Evolutionary conservation across 257 asterid species (phyloP).

Genomic region (Fraxinus americana): DNA sequence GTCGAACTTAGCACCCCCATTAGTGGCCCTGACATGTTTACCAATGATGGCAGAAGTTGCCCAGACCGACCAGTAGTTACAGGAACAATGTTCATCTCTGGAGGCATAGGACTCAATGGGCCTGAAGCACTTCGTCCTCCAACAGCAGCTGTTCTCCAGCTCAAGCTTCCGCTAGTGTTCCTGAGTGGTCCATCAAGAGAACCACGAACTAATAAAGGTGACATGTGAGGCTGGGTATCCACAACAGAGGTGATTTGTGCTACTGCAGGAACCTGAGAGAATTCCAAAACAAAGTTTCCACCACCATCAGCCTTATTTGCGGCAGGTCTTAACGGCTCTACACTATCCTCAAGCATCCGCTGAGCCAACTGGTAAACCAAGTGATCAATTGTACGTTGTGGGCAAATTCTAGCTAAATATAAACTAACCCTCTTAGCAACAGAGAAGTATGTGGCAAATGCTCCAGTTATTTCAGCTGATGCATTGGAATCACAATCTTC

Average conservation of each 20-base stretch:
- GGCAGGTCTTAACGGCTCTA: slow-evolving; percentile 68
- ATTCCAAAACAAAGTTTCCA: slow-evolving; percentile 78
- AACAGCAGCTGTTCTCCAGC: slow-evolving; percentile 98
- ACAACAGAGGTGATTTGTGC: slow-evolving; percentile 75
- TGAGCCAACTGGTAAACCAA: slow-evolving; percentile 98
- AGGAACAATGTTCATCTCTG: slow-evolving; percentile 88
- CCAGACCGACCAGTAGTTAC: slow-evolving; percentile 92
- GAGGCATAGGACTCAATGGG: slow-evolving; percentile 92
- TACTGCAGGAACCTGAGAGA: slow-evolving; percentile 87
- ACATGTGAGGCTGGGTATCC: slow-evolving; percentile 97
- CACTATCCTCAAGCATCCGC: slow-evolving; percentile 95
- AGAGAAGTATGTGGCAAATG: slow-evolving; percentile 96
- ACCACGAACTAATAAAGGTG: slow-evolving; percentile 95
- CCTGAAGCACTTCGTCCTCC: slow-evolving; percentile 99
- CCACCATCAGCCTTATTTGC: slow-evolving; percentile 72
- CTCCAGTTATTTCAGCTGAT: slow-evolving; percentile 99
- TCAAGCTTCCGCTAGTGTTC: slow-evolving; percentile 93
- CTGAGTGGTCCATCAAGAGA: slow-evolving; percentile 96
- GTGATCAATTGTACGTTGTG: slow-evolving; percentile 97
- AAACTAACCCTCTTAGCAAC: slow-evolving; percentile 97
- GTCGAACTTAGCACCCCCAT: slow-evolving; percentile 97
- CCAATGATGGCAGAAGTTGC: slow-evolving; percentile 91
- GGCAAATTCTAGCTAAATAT: slow-evolving; percentile 96
- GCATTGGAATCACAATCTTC: slow-evolving; percentile 99
- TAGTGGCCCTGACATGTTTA: slow-evolving; percentile 97